These are phyloP conservation scores for Boletus rubroflammeus DNA, from an alignment of 768 basidiomycete genomes.

Conservation along the genomic window DNA sequence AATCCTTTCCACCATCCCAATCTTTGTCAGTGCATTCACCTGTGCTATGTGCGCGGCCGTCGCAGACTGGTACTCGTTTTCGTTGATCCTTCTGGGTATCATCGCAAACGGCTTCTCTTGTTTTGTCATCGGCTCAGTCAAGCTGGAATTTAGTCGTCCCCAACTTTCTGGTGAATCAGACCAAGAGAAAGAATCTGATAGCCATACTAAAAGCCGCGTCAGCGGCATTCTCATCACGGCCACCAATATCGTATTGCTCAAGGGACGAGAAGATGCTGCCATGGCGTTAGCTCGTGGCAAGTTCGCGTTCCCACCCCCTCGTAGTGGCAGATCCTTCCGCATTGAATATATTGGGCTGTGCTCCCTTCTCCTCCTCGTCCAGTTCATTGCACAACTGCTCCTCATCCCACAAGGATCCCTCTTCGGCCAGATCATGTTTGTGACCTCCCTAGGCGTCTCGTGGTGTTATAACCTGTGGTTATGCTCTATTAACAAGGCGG, in stretches of 20 bases:
- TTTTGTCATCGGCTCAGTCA: constrained; percentile 22
- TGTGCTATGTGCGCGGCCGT: constrained; percentile 6
- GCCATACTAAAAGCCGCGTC: not conserved
- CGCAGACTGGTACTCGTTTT: constrained; percentile 29
- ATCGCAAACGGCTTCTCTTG: constrained; percentile 29
- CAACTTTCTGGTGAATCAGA: not conserved
- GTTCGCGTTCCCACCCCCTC: not conserved
- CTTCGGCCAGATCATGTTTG: constrained; percentile 15
- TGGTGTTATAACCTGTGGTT: constrained; percentile 32
- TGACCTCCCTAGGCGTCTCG: constrained; percentile 21
- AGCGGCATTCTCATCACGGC: constrained; percentile 3
- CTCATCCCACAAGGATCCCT: constrained; percentile 10
- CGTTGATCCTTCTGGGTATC: constrained; percentile 30
- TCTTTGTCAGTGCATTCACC: not conserved
- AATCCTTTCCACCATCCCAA: constrained; percentile 1
- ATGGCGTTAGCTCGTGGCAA: constrained; percentile 10
- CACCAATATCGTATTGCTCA: constrained; percentile 6
- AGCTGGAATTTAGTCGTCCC: constrained; percentile 8
- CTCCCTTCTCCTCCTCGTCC: constrained; percentile 26
- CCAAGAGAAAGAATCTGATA: not conserved
- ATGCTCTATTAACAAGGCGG: constrained; percentile 31
- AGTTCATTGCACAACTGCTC: constrained; percentile 30
- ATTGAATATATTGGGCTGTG: constrained; percentile 18
- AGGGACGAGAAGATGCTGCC: constrained; percentile 10
- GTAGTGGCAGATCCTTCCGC: not conserved